These are phyloP conservation scores for Penicillium cosmopolitanum DNA, from an alignment of 495 filamentous ascomycete species.

Conservation along the genomic window DNA sequence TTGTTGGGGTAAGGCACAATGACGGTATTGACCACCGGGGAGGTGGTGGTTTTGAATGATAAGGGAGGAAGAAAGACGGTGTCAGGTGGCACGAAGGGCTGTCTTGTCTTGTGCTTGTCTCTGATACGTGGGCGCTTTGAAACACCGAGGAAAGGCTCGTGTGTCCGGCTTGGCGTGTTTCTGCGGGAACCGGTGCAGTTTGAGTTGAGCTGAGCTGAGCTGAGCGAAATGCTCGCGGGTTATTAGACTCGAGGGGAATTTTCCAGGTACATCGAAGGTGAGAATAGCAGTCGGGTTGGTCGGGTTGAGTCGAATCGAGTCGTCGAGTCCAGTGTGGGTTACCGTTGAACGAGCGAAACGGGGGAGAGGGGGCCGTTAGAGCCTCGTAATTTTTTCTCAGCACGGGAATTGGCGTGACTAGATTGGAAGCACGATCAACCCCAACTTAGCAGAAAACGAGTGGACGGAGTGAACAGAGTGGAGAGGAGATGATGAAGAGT, in stretches of 20 bases:
- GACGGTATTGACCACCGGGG: conserved; percentile 41
- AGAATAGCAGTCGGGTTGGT: neutral
- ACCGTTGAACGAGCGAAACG: neutral
- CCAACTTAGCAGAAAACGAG: neutral
- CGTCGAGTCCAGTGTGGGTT: neutral
- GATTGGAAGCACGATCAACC: neutral
- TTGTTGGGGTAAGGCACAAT: conserved; percentile 41
- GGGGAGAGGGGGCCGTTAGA: neutral
- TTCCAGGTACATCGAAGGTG: conserved; percentile 15
- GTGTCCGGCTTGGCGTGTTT: conserved; percentile 29
- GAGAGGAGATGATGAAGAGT: conserved; percentile 1
- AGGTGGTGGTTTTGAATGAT: neutral
- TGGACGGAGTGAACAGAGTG: neutral
- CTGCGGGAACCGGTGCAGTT: neutral
- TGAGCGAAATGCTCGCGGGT: conserved; percentile 3
- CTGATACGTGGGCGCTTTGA: conserved; percentile 24
- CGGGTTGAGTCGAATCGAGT: conserved; percentile 19
- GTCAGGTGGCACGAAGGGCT: conserved; percentile 18
- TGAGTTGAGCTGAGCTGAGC: neutral
- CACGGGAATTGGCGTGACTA: neutral
- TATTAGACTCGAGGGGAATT: conserved; percentile 3
- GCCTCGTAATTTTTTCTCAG: neutral
- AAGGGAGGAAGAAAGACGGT: conserved; percentile 8
- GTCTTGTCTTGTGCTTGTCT: conserved; percentile 1
- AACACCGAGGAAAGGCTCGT: conserved; percentile 23